phyloP scores from a whole-genome alignment of 2,329 filamentous ascomycete genomes.

The Cordyceps fumosorosea region DNA sequence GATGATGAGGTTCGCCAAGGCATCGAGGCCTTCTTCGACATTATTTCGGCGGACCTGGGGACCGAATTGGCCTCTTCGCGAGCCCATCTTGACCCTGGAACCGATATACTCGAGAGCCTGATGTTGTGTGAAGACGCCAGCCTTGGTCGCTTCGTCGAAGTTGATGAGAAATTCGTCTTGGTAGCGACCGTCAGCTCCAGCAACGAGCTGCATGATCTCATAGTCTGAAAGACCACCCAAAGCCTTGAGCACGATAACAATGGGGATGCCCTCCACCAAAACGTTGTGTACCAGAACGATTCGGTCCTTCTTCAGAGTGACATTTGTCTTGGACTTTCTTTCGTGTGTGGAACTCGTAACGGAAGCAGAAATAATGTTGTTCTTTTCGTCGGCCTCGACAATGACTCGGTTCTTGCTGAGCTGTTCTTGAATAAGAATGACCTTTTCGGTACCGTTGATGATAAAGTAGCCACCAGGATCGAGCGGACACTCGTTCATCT shows the following conservation, averaged over 20 bases:
- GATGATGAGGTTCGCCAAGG: slow-evolving; percentile 85
- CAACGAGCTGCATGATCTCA: slow-evolving; percentile 87
- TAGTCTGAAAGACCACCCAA: slow-evolving; percentile 91
- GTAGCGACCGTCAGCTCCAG: slow-evolving; percentile 78
- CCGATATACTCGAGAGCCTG: slow-evolving; percentile 94
- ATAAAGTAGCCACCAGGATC: slow-evolving; percentile 98
- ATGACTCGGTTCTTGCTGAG: slow-evolving; percentile 99
- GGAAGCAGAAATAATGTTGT: slow-evolving; percentile 88
- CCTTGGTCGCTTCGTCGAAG: slow-evolving; percentile 83
- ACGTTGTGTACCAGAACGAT: slow-evolving; percentile 91
- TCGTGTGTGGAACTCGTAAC: slow-evolving; percentile 98
- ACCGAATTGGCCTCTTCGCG: slow-evolving; percentile 50
- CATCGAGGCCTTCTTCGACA: slow-evolving; percentile 87
- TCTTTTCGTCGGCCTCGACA: slow-evolving; percentile 87
- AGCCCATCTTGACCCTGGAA: slow-evolving; percentile 78
- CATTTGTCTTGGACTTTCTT: slow-evolving; percentile 95
- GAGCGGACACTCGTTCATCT: slow-evolving; percentile 89
- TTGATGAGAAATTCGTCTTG: slow-evolving; percentile 95
- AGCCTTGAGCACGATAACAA: slow-evolving; percentile 87
- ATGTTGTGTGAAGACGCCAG: slow-evolving; percentile 84
- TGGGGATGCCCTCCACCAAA: slow-evolving; percentile 85
- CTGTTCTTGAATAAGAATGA: slow-evolving; percentile 97
- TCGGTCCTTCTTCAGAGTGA: slow-evolving; percentile 86
- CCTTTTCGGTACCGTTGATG: slow-evolving; percentile 95
- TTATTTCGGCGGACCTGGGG: slow-evolving; percentile 64